Percentiles rank a stretch among this genome's conserved stretches.
phyloP scores from a whole-genome alignment of 768 basidiomycete genomes.

The Suillus plorans region DNA sequence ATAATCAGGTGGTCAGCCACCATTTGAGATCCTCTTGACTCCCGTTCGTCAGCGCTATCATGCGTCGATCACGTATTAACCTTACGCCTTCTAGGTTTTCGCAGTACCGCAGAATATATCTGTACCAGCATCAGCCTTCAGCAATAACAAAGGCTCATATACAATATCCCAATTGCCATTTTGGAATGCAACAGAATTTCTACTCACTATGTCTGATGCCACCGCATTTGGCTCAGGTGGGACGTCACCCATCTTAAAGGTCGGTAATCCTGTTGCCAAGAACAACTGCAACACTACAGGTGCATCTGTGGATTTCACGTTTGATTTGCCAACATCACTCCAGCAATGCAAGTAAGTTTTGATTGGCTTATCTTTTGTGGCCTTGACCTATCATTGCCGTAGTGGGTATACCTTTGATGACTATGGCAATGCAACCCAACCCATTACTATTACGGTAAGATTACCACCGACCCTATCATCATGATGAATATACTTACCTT shows the following conservation, averaged over 20 bases:
- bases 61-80: conserved; percentile 7
- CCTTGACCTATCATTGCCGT: conserved; percentile 1
- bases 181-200: conserved; percentile 36
- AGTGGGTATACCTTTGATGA: conserved; percentile 49
- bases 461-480: background rate
- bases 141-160: conserved; percentile 53
- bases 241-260: conserved; percentile 46
- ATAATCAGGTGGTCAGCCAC: conserved; percentile 53
- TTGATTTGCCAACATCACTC: conserved; percentile 50
- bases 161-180: conserved; percentile 45
- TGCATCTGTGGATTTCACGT: conserved; percentile 46
- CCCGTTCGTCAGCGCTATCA: conserved; percentile 41
- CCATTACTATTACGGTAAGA: conserved; percentile 54
- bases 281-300: conserved; percentile 48
- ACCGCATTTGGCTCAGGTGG: conserved; percentile 71
- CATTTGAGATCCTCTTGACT: conserved; percentile 47
- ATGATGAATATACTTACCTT: conserved; percentile 3
- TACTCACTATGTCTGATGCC: conserved; percentile 71
- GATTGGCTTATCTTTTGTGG: background rate
- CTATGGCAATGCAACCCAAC: conserved; percentile 47
- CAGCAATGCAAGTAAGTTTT: conserved; percentile 58
- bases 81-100: conserved; percentile 43
- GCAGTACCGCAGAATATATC: conserved; percentile 51
- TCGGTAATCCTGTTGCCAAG: conserved; percentile 43
- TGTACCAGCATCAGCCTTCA: conserved; percentile 56